These are phyloP conservation scores for Candida sanyaensis DNA, from an alignment of 1,139 yeast genomes.

Conservation along the genomic window DNA sequence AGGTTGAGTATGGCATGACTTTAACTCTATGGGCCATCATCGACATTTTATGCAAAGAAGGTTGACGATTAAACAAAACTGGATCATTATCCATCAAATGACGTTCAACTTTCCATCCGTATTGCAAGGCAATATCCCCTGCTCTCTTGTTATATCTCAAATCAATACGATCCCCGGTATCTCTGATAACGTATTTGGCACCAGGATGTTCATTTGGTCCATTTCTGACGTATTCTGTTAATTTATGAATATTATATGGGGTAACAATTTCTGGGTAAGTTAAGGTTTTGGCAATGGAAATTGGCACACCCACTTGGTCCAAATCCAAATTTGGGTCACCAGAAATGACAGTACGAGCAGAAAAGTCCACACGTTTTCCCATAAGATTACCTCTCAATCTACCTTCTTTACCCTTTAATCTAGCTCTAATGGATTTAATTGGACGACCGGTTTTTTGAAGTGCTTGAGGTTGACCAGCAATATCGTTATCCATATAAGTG, in stretches of 20 bases:
- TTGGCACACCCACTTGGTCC: constrained; percentile 98
- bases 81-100: constrained; percentile 97
- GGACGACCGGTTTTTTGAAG: no score
- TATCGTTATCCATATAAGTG: constrained; percentile 95
- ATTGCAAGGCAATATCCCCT: constrained; percentile 71
- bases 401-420: constrained; percentile 98
- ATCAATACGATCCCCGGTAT: constrained; percentile 89
- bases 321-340: constrained; percentile 96
- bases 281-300: constrained; percentile 89
- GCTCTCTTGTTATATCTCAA: no score
- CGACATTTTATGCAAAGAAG: constrained; percentile 92
- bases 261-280: constrained; percentile 97
- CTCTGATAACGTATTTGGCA: constrained; percentile 86
- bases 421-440: constrained; percentile 77
- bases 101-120: constrained; percentile 97
- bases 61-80: constrained; percentile 95
- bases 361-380: constrained; percentile 98
- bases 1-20: constrained; percentile 97
- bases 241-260: constrained; percentile 76
- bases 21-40: constrained; percentile 95
- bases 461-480: no score
- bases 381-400: constrained; percentile 97
- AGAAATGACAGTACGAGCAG: constrained; percentile 97
- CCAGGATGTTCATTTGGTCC: constrained; percentile 96
- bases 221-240: constrained; percentile 70